phyloP scores from a whole-genome alignment of 192 early-diverging fungal species.

The Pilaira anomala region DNA sequence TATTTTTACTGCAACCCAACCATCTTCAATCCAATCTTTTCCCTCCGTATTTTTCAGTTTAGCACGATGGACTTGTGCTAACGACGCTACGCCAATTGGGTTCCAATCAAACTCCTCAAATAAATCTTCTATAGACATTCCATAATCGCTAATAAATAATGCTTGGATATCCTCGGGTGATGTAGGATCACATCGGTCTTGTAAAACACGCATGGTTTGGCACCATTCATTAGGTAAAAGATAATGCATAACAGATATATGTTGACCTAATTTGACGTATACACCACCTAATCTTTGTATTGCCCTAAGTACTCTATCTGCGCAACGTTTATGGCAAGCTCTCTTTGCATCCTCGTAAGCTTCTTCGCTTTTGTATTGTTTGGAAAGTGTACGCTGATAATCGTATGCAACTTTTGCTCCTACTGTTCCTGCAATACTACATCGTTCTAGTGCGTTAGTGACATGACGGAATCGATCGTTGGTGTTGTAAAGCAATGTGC shows the following conservation, averaged over 20 bases:
- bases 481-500: conserved; percentile 17
- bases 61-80: conserved; percentile 90
- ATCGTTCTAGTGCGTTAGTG: conserved; percentile 34
- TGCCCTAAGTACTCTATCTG: conserved; percentile 58
- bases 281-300: conserved; percentile 73
- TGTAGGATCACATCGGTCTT: conserved; percentile 82
- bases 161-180: conserved; percentile 64
- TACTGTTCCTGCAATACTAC: conserved; percentile 34
- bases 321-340: conserved; percentile 60
- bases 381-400: conserved; percentile 50
- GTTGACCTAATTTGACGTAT: conserved; percentile 90
- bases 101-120: conserved; percentile 77
- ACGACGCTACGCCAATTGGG: conserved; percentile 87
- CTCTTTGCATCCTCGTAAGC: conserved; percentile 40
- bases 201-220: conserved; percentile 72
- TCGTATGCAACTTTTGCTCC: conserved; percentile 47
- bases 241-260: conserved; percentile 76
- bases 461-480: conserved; percentile 31
- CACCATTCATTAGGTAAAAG: conserved; percentile 88
- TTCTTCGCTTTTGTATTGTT: conserved; percentile 16
- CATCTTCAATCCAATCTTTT: conserved; percentile 30
- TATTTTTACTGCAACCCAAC: conserved; percentile 88
- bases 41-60: conserved; percentile 51
- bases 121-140: conserved; percentile 57
- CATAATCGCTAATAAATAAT: conserved; percentile 69